Base-by-base conservation (phyloP, 805 yeast species). In the Priceomyces castillae region DNA sequence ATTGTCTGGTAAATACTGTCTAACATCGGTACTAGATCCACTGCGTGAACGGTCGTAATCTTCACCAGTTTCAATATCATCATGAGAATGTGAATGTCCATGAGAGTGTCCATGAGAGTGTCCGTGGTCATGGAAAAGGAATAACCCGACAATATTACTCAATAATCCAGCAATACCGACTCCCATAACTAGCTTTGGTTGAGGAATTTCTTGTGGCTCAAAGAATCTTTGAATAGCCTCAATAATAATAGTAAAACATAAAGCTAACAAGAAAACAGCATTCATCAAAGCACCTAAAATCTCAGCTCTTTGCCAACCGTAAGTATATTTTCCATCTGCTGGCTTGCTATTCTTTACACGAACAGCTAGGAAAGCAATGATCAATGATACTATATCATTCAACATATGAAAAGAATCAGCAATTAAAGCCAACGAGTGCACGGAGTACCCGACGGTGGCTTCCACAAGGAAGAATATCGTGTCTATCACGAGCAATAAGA, bases 391-490 rank as follows among this genome's bases (percentile, higher is more conserved):
- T 43, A 92, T 87, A 66, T 92, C 99, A 67, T 94, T 92, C 51
- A 92, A 74, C 98, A 94, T 94, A 64, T 92, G 99, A 77, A 92
- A 94, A 1, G 98, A 85, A 62, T 92, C 99, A 1, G 98, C 99
- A 43, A 92, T 83, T 42, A 92, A 76, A 0, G 99, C 98, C 57
- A 92, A 75, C 1, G 98, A 92, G 62, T 94, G 95, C 20, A 92
- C 96, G 19, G 92, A 78, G 63, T 90, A 94, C 15, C 96, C 96
- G 30, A 88, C 78, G 42, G 81, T 80, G 41, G 90, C 82, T 62
- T 92, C 99, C 48, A 92, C 55, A 28, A 94, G 71, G 75, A 94
- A 92, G 70, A 92, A 92, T 1, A 77, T 60, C 3, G 94, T 78
- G 63, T 94, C 98, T 28, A 92, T 69, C 37, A 67, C 77, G 62